Conservation (phyloP, 352 stramenopile species). For the Albugo candida region DNA sequence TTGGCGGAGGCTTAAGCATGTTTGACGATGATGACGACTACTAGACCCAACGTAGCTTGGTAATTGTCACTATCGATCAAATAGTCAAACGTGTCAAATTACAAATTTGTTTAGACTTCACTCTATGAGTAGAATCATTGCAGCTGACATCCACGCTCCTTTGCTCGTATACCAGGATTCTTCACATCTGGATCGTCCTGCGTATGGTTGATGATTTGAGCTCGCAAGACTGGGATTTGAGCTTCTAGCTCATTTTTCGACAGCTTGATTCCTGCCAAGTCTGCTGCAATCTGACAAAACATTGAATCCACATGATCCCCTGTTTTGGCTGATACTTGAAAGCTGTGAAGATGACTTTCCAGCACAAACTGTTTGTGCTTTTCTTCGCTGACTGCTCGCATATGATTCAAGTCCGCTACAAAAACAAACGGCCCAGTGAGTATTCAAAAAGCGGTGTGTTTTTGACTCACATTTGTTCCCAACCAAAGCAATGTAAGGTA, state of each 20-base stretch:
- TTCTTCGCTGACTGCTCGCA: conserved; percentile 69
- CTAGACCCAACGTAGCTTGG: conserved; percentile 21
- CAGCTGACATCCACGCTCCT: conserved; percentile 28
- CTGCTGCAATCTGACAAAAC: conserved; percentile 71
- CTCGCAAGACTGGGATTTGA: conserved; percentile 69
- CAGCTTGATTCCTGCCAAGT: conserved; percentile 68
- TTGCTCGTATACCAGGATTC: conserved; percentile 33
- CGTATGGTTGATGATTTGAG: conserved; percentile 85
- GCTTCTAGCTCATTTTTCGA: conserved; percentile 72
- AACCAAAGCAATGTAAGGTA: conserved; percentile 80
- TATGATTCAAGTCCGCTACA: conserved; percentile 78
- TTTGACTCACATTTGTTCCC: conserved; percentile 78
- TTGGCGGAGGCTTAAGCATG: conserved; percentile 77
- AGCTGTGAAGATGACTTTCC: conserved; percentile 84
- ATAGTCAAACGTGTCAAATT: too few relatives aligned
- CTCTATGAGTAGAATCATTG: conserved; percentile 11
- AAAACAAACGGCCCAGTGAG: not conserved
- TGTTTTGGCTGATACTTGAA: conserved; percentile 86
- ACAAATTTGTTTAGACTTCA: too few relatives aligned
- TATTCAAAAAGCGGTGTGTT: not conserved
- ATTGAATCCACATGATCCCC: conserved; percentile 69
- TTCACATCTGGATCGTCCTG: conserved; percentile 82
- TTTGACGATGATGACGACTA: conserved; percentile 77
- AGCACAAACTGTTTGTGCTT: conserved; percentile 87
- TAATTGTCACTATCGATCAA: conserved; percentile 1